Evolutionary conservation across 805 yeast genomes (phyloP).

Genomic region (Cyberlindnera euphorbiiphila): DNA sequence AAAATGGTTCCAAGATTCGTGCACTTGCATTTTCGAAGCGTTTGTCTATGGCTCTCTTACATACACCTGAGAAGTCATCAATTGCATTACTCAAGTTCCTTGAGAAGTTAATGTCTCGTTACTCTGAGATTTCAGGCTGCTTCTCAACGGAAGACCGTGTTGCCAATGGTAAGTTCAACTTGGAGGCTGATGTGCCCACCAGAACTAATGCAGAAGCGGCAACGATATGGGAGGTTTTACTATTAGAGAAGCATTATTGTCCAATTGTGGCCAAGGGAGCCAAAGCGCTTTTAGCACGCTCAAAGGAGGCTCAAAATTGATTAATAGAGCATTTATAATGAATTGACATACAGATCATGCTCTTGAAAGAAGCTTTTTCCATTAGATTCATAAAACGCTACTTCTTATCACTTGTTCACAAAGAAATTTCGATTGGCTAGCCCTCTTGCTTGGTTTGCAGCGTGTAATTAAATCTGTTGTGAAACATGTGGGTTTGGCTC

Average conservation of each 20-base stretch:
- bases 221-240: constrained; percentile 81
- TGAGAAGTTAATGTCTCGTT: constrained; percentile 68
- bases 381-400: too few species aligned
- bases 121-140: constrained; percentile 68
- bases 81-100: constrained; percentile 74
- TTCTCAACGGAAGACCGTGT: constrained; percentile 88
- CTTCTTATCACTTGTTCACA: not conserved
- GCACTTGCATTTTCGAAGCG: constrained; percentile 83
- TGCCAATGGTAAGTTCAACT: constrained; percentile 70
- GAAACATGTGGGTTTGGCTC: too few species aligned
- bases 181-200: constrained; percentile 63
- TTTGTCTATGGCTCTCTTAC: constrained; percentile 59
- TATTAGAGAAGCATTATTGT: constrained; percentile 78
- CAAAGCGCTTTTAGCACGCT: constrained; percentile 30
- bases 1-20: constrained; percentile 60
- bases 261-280: constrained; percentile 75
- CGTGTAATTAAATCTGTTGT: too few species aligned
- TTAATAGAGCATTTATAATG: not conserved
- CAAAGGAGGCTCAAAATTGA: constrained; percentile 12
- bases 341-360: not conserved
- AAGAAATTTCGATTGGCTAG: too few species aligned
- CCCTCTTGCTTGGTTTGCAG: too few species aligned
- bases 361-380: not conserved
- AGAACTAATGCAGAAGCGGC: constrained; percentile 86
- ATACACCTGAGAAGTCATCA: constrained; percentile 85